Evolutionary conservation across 2,329 filamentous ascomycete species (phyloP).

Genomic region (Karstenula rhodostoma): DNA sequence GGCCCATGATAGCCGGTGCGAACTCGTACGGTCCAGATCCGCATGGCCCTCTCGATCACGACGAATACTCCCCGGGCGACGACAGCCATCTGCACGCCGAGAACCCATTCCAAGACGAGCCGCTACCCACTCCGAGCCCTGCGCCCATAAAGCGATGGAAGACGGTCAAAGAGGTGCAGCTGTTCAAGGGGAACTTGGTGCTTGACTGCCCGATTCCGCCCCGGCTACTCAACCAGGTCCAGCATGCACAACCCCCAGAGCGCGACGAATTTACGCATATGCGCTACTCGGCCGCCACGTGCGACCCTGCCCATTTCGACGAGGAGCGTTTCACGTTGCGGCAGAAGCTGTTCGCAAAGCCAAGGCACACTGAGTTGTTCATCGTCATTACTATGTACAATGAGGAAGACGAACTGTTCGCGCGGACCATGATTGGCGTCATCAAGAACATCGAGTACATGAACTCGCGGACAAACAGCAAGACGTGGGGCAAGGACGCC

Average conservation of each 20-base stretch:
- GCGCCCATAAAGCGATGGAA: slow-evolving; percentile 87
- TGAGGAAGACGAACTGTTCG: slow-evolving; percentile 95
- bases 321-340: slow-evolving; percentile 89
- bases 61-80: slow-evolving; percentile 37
- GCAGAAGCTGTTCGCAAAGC: slow-evolving; percentile 90
- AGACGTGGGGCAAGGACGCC: slow-evolving; percentile 97
- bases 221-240: slow-evolving; percentile 83
- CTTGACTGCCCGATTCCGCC: slow-evolving; percentile 96
- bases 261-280: slow-evolving; percentile 88
- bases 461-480: slow-evolving; percentile 90
- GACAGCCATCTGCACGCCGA: slow-evolving; percentile 53
- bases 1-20: slow-evolving; percentile 77
- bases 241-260: slow-evolving; percentile 79
- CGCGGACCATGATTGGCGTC: slow-evolving; percentile 93
- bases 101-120: slow-evolving; percentile 51
- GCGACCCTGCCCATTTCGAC: slow-evolving; percentile 88
- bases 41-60: slow-evolving; percentile 28
- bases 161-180: slow-evolving; percentile 96
- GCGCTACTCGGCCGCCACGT: slow-evolving; percentile 94
- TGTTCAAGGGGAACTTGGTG: slow-evolving; percentile 96
- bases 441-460: slow-evolving; percentile 99
- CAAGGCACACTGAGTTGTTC: slow-evolving; percentile 91
- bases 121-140: slow-evolving; percentile 60
- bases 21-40: slow-evolving; percentile 69
- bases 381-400: slow-evolving; percentile 99